Evolutionary conservation across 2,329 filamentous ascomycete genomes (phyloP).

Genomic region (Penicillium sp.): DNA sequence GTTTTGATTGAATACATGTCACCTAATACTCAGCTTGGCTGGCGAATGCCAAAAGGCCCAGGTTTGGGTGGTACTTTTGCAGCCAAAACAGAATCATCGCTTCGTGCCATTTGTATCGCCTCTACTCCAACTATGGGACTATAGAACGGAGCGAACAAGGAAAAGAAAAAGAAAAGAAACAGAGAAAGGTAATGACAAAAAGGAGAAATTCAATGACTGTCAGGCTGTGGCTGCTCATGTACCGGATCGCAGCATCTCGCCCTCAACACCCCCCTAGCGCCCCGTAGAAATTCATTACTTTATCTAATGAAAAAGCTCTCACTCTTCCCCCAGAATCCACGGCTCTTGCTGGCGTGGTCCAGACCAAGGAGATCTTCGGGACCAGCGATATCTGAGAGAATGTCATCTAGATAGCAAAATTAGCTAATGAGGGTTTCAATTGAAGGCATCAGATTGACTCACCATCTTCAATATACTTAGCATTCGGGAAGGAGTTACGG

Average conservation of each 20-base stretch:
- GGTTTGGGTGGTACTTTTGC: neutral
- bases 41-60: neutral
- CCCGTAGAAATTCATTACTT: slow-evolving; percentile 19
- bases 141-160: slow-evolving; percentile 3
- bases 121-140: slow-evolving; percentile 13
- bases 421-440: neutral
- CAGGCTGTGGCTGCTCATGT: slow-evolving; percentile 19
- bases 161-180: neutral
- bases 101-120: slow-evolving; percentile 11
- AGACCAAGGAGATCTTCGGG: slow-evolving; percentile 72
- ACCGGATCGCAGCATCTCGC: slow-evolving; percentile 19
- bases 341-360: slow-evolving; percentile 63
- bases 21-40: neutral
- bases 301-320: slow-evolving; percentile 66
- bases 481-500: slow-evolving; percentile 70
- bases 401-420: slow-evolving; percentile 39
- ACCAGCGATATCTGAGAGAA: slow-evolving; percentile 60
- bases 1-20: neutral
- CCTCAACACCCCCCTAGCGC: slow-evolving; percentile 21
- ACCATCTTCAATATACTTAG: slow-evolving; percentile 87
- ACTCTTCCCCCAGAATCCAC: slow-evolving; percentile 59
- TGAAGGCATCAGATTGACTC: slow-evolving; percentile 36
- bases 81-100: slow-evolving; percentile 2
- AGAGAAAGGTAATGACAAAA: slow-evolving; percentile 2
- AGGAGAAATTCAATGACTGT: neutral